Evolutionary conservation across 2,329 filamentous ascomycete species (phyloP), one percentile per base, ranked within the genome.

Genomic region (Hypoxylon sp.): DNA sequence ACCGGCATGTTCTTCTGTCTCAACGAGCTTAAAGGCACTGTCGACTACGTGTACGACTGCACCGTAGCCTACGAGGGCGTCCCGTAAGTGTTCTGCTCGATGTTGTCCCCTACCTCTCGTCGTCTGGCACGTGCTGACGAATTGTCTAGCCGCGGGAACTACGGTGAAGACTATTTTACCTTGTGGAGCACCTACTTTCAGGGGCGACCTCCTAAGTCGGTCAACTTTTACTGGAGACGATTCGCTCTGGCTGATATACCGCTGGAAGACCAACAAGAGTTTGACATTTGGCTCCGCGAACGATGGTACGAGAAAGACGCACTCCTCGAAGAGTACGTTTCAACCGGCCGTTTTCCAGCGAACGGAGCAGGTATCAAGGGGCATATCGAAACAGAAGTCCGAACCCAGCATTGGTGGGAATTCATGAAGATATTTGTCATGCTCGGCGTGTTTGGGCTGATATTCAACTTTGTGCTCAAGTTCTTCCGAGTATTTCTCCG

Each of bases 61-160:
- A 98, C 95, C 0, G 88, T 99, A 54, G 93, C 92, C 3, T 99
- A 99, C 71, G 94, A 97, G 75, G 94, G 95, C 11, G 85, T 97
- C 38, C 90, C 91, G 88, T 94, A 83, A 81, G 91, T 88, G 10
- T 38, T 29, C 13, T 2, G n/a, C n/a, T n/a, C n/a, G n/a, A n/a
- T n/a, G n/a, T 46, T 38, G 13, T 33, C 2, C 1, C 3, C 4
- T 17, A 8, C 15, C 7, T 40, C 20, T 43, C 58, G 7, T 31
- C 23, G 31, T n/a, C 24, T 47, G 1, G 7, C 13, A 8, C 17
- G 38, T 35, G 27, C 47, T 67, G 45, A 66, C 50, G 21, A 27
- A 13, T 17, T 24, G 29, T 33, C 45, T 68, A 91, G 88, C 20
- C 89, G 88, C 56, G 90, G 88, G 33, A 83, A 89, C 67, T 97